phyloP scores from a whole-genome alignment of 2,329 filamentous ascomycete species.

The Fusarium secorum region DNA sequence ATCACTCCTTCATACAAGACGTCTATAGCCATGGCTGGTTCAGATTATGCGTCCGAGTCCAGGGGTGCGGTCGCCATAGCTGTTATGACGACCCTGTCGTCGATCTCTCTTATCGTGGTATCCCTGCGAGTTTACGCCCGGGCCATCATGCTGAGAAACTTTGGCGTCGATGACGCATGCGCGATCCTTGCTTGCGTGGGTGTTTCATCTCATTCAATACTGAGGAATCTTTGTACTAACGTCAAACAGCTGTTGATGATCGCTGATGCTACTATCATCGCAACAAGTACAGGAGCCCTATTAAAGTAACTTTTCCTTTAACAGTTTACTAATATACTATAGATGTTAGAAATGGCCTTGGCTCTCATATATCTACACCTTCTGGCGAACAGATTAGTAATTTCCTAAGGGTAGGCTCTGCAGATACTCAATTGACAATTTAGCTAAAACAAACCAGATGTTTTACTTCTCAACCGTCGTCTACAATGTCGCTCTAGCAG shows the following conservation, averaged over 20 bases:
- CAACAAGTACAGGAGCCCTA: not conserved
- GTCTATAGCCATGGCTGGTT: not conserved
- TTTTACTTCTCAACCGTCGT: not conserved
- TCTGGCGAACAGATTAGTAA: not conserved
- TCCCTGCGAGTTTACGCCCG: not conserved
- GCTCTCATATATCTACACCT: not conserved
- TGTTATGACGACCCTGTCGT: not conserved
- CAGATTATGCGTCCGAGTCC: not conserved
- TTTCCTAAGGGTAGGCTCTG: not conserved
- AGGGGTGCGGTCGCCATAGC: not conserved
- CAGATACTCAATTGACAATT: fast-evolving
- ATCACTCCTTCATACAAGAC: not conserved
- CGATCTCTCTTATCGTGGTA: not conserved
- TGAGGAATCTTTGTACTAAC: not conserved
- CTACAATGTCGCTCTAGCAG: not conserved
- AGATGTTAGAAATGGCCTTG: not conserved
- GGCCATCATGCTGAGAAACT: not conserved
- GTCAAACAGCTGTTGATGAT: not conserved
- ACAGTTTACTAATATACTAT: fast-evolving
- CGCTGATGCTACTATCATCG: not conserved
- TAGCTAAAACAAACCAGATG: not conserved
- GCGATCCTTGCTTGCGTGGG: not conserved
- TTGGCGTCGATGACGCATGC: not conserved
- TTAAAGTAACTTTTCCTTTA: fast-evolving
- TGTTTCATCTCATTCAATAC: not conserved